Base-by-base conservation (phyloP, 2,329 filamentous ascomycete species). In the Cordyceps pruinosa region DNA sequence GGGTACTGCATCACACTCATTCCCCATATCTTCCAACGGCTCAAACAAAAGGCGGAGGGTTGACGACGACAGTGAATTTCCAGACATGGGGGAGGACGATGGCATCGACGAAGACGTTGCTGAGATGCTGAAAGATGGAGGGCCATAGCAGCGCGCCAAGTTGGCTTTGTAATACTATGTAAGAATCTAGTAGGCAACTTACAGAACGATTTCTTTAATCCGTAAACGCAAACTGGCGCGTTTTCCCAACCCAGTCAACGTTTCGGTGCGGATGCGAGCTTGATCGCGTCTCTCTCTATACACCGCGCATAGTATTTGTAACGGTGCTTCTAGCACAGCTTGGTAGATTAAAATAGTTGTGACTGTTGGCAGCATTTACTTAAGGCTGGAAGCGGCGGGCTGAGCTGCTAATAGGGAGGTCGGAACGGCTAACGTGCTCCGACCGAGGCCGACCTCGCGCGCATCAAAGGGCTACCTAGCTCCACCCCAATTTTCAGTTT, bases 91-190 rank as follows among this genome's bases (percentile, higher is more conserved):
- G 9, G 75, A 68, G 21, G 78, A 81, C 57, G 78, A 81, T 60
- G 80, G 74, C 1, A 81, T 84, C 50, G 81, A 84, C 60, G 74
- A 77, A 0, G 80, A 84, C 47, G 80, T 84, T 34, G 75, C 76
- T 26, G 79, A 80, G 62, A 80, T 82, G 72, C 70, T 84, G 42
- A 73, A 75, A 60, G 76, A 78, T 15, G 32, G 42, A 39, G 53
- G 8, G 8, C 17, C 12, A 42, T 41, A 48, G 44, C 13, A 12
- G n/a, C 15, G 15, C 21, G 25, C 34, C 12, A 23, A n/a, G 30
- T 12, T 39, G n/a, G n/a, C 34, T 21, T 7, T 56, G 45, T 41
- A 56, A 48, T 48, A 56, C 35, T 46, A 6, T 53, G 39, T 53
- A 53, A 45, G 21, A 53, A 53, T 21, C 25, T 19, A 44, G 5